These are phyloP conservation scores for Prunus davidiana DNA, from an alignment of 306 rosid genomes.

Conservation along the genomic window DNA sequence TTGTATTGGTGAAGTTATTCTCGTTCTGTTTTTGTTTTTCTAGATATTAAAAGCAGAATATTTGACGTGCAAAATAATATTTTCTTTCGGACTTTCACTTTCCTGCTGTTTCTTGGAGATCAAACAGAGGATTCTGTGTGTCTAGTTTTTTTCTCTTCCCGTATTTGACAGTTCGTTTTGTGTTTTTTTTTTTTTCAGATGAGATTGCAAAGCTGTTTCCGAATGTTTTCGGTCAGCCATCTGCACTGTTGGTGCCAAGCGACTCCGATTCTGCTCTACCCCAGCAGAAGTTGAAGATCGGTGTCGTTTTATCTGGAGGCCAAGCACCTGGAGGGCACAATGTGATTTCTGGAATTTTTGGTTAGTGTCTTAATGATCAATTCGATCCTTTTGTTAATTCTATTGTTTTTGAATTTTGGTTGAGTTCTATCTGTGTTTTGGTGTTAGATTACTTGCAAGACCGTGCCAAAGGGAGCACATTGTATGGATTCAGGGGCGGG, in stretches of 20 bases:
- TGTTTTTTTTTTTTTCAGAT: conserved; percentile 27
- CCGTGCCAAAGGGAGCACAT: conserved; percentile 66
- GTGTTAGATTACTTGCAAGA: conserved; percentile 83
- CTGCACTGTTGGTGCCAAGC: conserved; percentile 51
- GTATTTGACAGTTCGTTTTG: conserved; percentile 6
- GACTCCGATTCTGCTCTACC: conserved; percentile 26
- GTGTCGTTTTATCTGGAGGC: conserved; percentile 96
- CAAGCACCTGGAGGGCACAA: conserved; percentile 99
- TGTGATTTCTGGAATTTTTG: conserved; percentile 88
- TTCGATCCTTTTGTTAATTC: neutral
- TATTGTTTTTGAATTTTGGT: neutral
- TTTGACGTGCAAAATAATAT: too few species aligned
- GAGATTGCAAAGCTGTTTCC: conserved; percentile 97
- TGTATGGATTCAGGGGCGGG: conserved; percentile 93
- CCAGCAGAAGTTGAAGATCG: conserved; percentile 68
- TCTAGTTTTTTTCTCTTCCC: neutral
- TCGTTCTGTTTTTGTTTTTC: too few species aligned
- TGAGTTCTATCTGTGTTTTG: neutral
- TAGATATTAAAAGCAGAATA: too few species aligned
- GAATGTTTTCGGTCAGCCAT: conserved; percentile 84
- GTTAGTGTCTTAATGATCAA: conserved; percentile 33
- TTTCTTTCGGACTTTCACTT: too few species aligned
- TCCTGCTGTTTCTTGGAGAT: neutral
- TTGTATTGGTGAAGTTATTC: too few species aligned
- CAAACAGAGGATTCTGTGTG: neutral